Conservation (phyloP, 2,329 filamentous ascomycete genomes). For the Akanthomyces muscarius region DNA sequence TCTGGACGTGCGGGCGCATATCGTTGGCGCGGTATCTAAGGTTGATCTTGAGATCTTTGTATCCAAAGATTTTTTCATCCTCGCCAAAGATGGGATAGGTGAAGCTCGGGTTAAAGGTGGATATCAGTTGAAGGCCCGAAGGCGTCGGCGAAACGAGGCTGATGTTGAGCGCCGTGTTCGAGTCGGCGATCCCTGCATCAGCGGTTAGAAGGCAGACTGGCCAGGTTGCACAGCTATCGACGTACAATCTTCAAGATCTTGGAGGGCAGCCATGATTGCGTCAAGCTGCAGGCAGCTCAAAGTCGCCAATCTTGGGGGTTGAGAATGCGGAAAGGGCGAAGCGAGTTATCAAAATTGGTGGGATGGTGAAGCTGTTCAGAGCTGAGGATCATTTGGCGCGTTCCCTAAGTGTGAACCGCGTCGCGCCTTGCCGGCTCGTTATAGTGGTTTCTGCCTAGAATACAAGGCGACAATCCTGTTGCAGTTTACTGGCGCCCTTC, state of each 20-base stretch:
- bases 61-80: slow-evolving; percentile 88
- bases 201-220: slow-evolving; percentile 20
- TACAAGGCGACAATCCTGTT: background rate
- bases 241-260: slow-evolving; percentile 34
- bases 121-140: slow-evolving; percentile 51
- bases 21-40: slow-evolving; percentile 66
- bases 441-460: slow-evolving; percentile 10
- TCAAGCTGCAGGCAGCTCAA: background rate
- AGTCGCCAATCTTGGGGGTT: background rate
- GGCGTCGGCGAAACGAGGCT: slow-evolving; percentile 52
- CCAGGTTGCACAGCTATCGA: background rate
- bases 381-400: background rate
- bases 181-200: slow-evolving; percentile 52
- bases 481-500: too few species aligned
- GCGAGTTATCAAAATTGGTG: background rate
- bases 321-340: background rate
- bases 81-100: slow-evolving; percentile 93
- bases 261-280: slow-evolving; percentile 28
- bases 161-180: slow-evolving; percentile 60
- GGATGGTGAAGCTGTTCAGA: background rate
- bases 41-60: slow-evolving; percentile 73
- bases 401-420: background rate
- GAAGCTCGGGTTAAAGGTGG: slow-evolving; percentile 76
- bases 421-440: background rate
- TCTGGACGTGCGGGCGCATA: slow-evolving; percentile 70